Conservation (phyloP, 345 rosid genomes). For the Clarkia xantiana region DNA sequence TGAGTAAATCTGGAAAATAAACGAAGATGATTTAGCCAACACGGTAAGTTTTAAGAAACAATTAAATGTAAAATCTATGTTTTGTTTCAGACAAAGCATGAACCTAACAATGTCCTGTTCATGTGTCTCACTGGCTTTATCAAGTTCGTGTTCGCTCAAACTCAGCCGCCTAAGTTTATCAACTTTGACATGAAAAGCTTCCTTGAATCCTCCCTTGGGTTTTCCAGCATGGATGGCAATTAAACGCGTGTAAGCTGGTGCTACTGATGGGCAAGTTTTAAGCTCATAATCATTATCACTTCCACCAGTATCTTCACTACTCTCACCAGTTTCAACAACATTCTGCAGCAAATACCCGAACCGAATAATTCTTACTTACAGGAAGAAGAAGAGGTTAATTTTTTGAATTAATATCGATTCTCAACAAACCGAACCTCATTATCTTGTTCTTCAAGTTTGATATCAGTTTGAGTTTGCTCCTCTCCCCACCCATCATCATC, state of each 20-base stretch:
- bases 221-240: slow-evolving; percentile 70
- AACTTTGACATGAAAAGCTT: slow-evolving; percentile 26
- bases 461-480: slow-evolving; percentile 29
- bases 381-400: not conserved
- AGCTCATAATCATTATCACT: slow-evolving; percentile 18
- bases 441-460: slow-evolving; percentile 23
- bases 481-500: slow-evolving; percentile 41
- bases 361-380: not conserved
- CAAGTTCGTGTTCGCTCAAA: slow-evolving; percentile 58
- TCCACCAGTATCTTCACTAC: slow-evolving; percentile 13
- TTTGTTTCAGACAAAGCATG: too few species aligned
- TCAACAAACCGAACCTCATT: slow-evolving; percentile 20
- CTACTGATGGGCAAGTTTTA: slow-evolving; percentile 15
- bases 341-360: slow-evolving; percentile 15
- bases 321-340: slow-evolving; percentile 27
- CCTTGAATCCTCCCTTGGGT: slow-evolving; percentile 38
- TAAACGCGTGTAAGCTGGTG: slow-evolving; percentile 33
- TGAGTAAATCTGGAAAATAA: slow-evolving; percentile 50
- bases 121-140: slow-evolving; percentile 27
- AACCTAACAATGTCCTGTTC: slow-evolving; percentile 41
- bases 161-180: slow-evolving; percentile 44
- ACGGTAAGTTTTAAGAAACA: too few species aligned
- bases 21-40: too few species aligned
- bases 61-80: too few species aligned
- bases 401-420: too few species aligned